These are phyloP conservation scores for Nymphaea colorata DNA, from an alignment of 164 flowering plant species.

Conservation along the genomic window DNA sequence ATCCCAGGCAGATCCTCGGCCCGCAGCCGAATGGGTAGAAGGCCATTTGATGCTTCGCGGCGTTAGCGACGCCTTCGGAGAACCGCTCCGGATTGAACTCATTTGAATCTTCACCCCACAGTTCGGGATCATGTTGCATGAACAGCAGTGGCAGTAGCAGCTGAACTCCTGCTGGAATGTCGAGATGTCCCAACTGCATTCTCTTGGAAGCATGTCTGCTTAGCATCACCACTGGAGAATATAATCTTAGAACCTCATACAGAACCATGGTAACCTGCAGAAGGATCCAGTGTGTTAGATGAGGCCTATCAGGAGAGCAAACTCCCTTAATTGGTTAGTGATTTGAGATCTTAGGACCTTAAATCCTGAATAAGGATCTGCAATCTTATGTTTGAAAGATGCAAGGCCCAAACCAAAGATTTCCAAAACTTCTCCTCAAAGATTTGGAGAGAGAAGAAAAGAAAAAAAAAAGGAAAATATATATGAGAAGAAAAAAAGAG, in stretches of 20 bases:
- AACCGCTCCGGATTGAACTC: conserved; percentile 34
- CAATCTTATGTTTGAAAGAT: conserved; percentile 1
- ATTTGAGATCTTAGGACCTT: too few relatives aligned
- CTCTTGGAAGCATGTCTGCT: conserved; percentile 27
- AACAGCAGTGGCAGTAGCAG: conserved; percentile 28
- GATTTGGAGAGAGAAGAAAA: too few relatives aligned
- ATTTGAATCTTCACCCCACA: conserved; percentile 39
- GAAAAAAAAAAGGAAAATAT: too few relatives aligned
- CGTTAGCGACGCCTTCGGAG: background rate
- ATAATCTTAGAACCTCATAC: conserved; percentile 60
- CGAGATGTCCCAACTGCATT: conserved; percentile 34
- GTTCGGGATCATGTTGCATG: conserved; percentile 34
- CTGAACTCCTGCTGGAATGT: conserved; percentile 45
- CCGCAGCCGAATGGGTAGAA: conserved; percentile 26
- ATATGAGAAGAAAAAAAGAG: too few relatives aligned
- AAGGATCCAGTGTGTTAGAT: too few relatives aligned
- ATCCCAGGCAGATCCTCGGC: conserved; percentile 5
- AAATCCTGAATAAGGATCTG: background rate
- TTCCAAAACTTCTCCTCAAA: too few relatives aligned
- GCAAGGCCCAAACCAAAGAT: background rate
- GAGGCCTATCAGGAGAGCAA: too few relatives aligned
- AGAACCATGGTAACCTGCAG: conserved; percentile 42
- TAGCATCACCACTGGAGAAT: conserved; percentile 44
- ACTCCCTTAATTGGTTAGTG: too few relatives aligned
- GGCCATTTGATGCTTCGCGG: conserved; percentile 23